These are phyloP conservation scores for Aaosphaeria pasadenensis DNA, from an alignment of 2,329 filamentous ascomycete species.

Conservation along the genomic window DNA sequence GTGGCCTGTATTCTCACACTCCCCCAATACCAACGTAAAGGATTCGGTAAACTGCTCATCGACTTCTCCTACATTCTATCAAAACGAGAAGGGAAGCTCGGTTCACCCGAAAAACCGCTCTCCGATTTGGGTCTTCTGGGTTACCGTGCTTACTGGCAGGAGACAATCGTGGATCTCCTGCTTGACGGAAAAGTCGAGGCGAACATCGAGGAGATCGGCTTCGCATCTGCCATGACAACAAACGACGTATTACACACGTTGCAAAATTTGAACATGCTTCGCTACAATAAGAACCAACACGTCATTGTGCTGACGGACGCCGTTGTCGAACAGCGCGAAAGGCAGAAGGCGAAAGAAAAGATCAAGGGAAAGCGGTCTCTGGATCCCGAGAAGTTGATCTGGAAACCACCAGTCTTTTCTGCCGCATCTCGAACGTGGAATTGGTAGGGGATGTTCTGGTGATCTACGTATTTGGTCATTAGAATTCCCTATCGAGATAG, in stretches of 20 bases:
- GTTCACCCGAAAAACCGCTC: constrained; percentile 93
- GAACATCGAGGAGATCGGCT: constrained; percentile 82
- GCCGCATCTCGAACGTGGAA: constrained; percentile 91
- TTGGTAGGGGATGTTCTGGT: constrained; percentile 57
- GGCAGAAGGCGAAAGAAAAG: constrained; percentile 76
- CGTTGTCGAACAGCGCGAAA: constrained; percentile 65
- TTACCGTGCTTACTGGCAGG: constrained; percentile 97
- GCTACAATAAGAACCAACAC: constrained; percentile 95
- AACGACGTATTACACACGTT: constrained; percentile 94
- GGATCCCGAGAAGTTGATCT: constrained; percentile 75
- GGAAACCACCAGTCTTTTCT: constrained; percentile 95
- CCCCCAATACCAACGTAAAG: constrained; percentile 93
- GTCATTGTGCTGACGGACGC: constrained; percentile 90
- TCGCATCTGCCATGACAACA: constrained; percentile 86
- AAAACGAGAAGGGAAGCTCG: constrained; percentile 91
- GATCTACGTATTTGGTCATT: too few relatives aligned
- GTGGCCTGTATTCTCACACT: constrained; percentile 96
- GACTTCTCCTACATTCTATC: constrained; percentile 97
- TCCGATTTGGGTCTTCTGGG: constrained; percentile 90
- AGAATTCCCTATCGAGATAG: too few relatives aligned
- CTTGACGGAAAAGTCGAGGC: constrained; percentile 66
- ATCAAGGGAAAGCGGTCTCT: constrained; percentile 74
- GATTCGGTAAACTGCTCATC: constrained; percentile 88
- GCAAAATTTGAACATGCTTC: constrained; percentile 89
- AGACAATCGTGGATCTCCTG: constrained; percentile 87